These are phyloP conservation scores for Cystobasidium sp. DNA, from an alignment of 1,284 basidiomycete genomes.

Conservation along the genomic window DNA sequence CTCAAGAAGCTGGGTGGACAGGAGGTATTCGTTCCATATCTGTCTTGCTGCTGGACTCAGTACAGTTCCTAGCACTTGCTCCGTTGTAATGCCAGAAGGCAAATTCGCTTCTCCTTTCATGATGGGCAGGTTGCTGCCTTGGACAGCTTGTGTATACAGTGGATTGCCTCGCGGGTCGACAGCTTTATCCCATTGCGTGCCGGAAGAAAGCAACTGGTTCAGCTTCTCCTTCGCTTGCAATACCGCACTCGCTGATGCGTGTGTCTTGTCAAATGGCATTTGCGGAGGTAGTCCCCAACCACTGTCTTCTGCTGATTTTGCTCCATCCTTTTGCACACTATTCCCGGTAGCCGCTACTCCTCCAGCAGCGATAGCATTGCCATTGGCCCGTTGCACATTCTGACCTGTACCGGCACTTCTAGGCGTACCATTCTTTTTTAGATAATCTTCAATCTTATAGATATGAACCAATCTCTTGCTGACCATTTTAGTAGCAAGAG, in stretches of 20 bases:
- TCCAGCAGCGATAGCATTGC: neutral
- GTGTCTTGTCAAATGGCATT: conserved; percentile 36
- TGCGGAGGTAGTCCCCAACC: conserved; percentile 42
- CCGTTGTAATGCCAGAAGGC: conserved; percentile 46
- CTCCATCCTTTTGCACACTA: neutral
- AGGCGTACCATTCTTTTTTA: conserved; percentile 49
- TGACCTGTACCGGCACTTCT: conserved; percentile 47
- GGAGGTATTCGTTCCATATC: conserved; percentile 48
- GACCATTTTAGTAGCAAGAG: conserved; percentile 50
- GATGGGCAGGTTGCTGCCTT: conserved; percentile 39
- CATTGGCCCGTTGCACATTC: conserved; percentile 10
- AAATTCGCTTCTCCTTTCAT: conserved; percentile 47
- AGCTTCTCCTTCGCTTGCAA: conserved; percentile 45
- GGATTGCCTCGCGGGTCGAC: conserved; percentile 29
- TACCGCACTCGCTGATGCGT: conserved; percentile 30
- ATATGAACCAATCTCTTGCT: conserved; percentile 52
- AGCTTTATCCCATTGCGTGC: conserved; percentile 41
- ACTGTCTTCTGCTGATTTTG: conserved; percentile 1
- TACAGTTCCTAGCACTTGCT: conserved; percentile 51
- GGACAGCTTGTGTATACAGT: conserved; percentile 25
- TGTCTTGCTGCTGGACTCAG: conserved; percentile 47
- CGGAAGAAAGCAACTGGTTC: conserved; percentile 24
- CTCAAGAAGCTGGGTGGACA: conserved; percentile 21
- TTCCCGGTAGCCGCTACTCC: neutral
- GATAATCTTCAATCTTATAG: conserved; percentile 51